Evolutionary conservation across 202 grass and related monocot genomes (phyloP).

Genomic region (Setaria italica): DNA sequence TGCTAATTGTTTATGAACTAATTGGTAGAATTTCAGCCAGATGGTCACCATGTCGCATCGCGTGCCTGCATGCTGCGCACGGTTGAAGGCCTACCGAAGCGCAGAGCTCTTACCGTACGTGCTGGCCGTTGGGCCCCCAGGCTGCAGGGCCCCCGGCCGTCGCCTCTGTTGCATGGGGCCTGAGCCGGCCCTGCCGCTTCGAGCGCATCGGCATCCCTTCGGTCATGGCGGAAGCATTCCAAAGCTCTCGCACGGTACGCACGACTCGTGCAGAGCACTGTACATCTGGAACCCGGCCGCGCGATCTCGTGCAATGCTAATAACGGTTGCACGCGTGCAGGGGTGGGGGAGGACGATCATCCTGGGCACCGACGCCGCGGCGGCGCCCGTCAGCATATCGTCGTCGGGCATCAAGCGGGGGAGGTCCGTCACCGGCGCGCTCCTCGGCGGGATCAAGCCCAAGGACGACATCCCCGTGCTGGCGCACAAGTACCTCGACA

Average conservation of each 20-base stretch:
- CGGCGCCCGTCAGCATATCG: constrained; percentile 45
- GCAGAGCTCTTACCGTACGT: too few species aligned
- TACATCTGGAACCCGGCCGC: too few species aligned
- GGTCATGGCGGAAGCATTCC: constrained; percentile 66
- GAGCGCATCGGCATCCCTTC: constrained; percentile 65
- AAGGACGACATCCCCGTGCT: constrained; percentile 78
- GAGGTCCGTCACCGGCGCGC: constrained; percentile 52
- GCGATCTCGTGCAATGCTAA: too few species aligned
- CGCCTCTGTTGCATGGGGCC: too few species aligned
- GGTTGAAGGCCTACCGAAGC: too few species aligned
- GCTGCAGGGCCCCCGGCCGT: too few species aligned
- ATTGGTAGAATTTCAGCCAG: too few species aligned
- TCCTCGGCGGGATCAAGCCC: constrained; percentile 79
- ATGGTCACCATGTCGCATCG: too few species aligned
- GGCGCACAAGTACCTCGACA: constrained; percentile 60
- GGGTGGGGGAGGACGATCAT: constrained; percentile 90
- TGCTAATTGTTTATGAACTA: too few species aligned
- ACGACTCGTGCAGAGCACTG: neutral
- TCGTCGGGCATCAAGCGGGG: constrained; percentile 49
- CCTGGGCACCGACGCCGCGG: constrained; percentile 51
- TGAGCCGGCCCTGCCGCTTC: constrained; percentile 52
- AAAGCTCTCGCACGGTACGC: constrained; percentile 55
- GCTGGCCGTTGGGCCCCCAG: too few species aligned
- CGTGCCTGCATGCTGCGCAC: too few species aligned
- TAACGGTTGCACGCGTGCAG: constrained; percentile 17